phyloP scores from a whole-genome alignment of 2,329 filamentous ascomycete species.

The Didymella exigua region DNA sequence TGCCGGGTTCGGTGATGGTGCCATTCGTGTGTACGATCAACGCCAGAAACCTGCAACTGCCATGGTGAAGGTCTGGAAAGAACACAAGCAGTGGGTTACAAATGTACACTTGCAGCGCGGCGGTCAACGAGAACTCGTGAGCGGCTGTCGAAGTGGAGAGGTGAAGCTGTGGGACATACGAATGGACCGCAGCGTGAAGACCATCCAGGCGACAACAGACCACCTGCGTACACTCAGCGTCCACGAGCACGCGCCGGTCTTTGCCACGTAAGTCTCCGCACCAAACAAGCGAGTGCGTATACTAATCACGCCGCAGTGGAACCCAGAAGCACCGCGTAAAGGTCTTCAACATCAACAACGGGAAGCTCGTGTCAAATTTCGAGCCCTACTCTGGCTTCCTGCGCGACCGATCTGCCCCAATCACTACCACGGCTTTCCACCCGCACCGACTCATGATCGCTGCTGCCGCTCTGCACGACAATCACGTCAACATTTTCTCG shows the following conservation, averaged over 20 bases:
- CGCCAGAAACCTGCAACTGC: conserved; percentile 81
- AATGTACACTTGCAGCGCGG: conserved; percentile 97
- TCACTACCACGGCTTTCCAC: conserved; percentile 91
- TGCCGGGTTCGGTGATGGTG: conserved; percentile 94
- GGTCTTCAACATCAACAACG: conserved; percentile 83
- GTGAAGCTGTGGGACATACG: conserved; percentile 96
- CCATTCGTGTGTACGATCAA: conserved; percentile 91
- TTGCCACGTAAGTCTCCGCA: conserved; percentile 60
- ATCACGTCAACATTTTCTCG: conserved; percentile 87
- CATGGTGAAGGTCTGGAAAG: conserved; percentile 97
- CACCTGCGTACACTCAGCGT: conserved; percentile 85
- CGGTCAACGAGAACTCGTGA: conserved; percentile 87
- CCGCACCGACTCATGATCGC: conserved; percentile 92
- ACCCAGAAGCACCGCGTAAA: conserved; percentile 88
- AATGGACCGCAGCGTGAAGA: conserved; percentile 76
- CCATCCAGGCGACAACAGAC: conserved; percentile 75
- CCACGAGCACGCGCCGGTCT: conserved; percentile 95
- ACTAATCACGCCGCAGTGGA: conserved; percentile 62
- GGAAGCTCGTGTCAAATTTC: conserved; percentile 76
- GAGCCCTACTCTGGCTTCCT: conserved; percentile 92
- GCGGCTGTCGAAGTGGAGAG: conserved; percentile 88
- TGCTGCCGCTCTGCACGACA: conserved; percentile 82
- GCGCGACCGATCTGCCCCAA: conserved; percentile 78
- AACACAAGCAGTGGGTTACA: conserved; percentile 94
- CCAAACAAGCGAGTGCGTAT: not conserved